phyloP scores from a whole-genome alignment of 345 rosid genomes.

The Salix udensis region DNA sequence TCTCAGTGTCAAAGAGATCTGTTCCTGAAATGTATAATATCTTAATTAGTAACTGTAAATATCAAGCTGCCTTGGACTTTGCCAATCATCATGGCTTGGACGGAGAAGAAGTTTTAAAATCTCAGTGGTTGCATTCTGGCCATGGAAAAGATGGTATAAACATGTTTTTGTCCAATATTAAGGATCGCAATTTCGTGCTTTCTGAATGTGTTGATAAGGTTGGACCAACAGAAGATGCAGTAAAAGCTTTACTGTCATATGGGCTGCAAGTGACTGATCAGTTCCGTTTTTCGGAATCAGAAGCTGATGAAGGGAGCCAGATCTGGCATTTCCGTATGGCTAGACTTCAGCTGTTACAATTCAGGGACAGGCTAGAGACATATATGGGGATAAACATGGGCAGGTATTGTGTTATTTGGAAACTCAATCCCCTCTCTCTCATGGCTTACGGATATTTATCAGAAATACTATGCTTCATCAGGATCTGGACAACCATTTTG shows the following conservation, averaged over 20 bases:
- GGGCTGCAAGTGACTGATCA: conserved; percentile 60
- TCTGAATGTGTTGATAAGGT: conserved; percentile 73
- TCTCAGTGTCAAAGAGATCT: conserved; percentile 74
- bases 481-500: neutral
- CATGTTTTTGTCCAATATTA: conserved; percentile 54
- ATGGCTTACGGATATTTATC: neutral
- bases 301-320: conserved; percentile 46
- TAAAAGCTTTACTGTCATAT: conserved; percentile 62
- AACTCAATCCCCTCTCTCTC: neutral
- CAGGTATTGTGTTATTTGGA: conserved; percentile 50
- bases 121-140: conserved; percentile 76
- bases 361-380: conserved; percentile 81
- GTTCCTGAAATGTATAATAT: conserved; percentile 73
- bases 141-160: conserved; percentile 55
- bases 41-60: conserved; percentile 53
- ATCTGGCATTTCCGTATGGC: conserved; percentile 69
- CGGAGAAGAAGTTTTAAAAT: conserved; percentile 70
- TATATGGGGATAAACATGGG: conserved; percentile 97
- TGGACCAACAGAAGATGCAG: conserved; percentile 77
- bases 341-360: conserved; percentile 83
- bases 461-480: neutral
- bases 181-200: conserved; percentile 67
- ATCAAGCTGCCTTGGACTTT: conserved; percentile 72
- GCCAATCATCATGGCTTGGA: conserved; percentile 75
- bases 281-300: conserved; percentile 48